phyloP scores from a whole-genome alignment of 2,329 filamentous ascomycete genomes.

The Neonectria coccinea region DNA sequence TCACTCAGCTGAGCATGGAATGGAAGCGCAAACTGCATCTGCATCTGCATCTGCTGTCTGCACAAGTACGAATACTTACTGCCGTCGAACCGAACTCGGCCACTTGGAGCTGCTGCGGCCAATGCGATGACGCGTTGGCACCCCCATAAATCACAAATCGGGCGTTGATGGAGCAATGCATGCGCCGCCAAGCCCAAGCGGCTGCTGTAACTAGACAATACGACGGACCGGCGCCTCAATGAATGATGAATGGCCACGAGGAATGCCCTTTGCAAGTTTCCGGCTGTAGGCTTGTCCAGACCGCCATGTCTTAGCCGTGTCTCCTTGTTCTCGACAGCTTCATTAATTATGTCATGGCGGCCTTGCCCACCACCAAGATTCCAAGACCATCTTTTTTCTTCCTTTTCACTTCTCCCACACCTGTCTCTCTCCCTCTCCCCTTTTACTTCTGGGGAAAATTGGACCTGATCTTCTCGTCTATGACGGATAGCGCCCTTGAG shows the following conservation, averaged over 20 bases:
- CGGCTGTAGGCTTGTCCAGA: neutral
- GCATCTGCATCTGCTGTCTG: neutral
- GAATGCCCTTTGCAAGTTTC: neutral
- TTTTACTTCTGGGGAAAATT: conserved; percentile 1
- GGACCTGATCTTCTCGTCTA: conserved; percentile 2
- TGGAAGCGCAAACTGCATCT: neutral
- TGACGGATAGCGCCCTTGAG: neutral
- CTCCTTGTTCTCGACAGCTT: conserved; percentile 11
- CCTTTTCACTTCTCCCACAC: conserved; percentile 8
- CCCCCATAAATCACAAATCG: neutral
- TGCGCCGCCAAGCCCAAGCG: conserved; percentile 10
- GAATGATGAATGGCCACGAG: neutral
- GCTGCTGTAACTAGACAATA: conserved; percentile 10
- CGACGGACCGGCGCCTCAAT: neutral
- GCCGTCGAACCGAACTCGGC: conserved; percentile 41
- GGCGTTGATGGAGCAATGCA: conserved; percentile 3
- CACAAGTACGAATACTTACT: conserved; percentile 12
- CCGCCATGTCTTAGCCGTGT: neutral
- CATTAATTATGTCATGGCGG: conserved; percentile 42
- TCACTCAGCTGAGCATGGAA: conserved; percentile 1
- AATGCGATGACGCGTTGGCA: conserved; percentile 43
- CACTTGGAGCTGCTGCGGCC: conserved; percentile 33
- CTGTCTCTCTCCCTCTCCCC: neutral
- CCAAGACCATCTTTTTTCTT: conserved; percentile 22
- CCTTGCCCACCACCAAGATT: conserved; percentile 26